Conservation (phyloP, 2,329 filamentous ascomycete species). For the Chaetoscypha palmicola region DNA sequence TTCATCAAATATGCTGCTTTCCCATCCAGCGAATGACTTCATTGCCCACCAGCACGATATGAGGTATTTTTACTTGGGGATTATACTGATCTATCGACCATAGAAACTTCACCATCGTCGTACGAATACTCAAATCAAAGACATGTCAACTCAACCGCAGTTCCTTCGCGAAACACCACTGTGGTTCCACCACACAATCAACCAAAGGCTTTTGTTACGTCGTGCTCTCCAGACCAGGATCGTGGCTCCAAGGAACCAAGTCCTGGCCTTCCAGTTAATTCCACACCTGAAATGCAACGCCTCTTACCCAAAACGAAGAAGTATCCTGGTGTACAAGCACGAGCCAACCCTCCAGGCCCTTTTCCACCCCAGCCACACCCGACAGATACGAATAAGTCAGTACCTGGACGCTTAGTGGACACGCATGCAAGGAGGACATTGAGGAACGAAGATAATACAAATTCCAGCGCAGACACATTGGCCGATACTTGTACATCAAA, state of each 20-base stretch:
- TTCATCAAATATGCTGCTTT: constrained; percentile 26
- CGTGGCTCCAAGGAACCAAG: no score
- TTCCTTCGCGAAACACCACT: not conserved
- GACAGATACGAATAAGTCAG: not conserved
- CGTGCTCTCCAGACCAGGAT: no score
- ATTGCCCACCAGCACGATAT: constrained; percentile 19
- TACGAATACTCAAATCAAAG: not conserved
- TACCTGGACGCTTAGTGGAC: not conserved
- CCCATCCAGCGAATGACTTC: constrained; percentile 19
- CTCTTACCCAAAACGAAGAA: constrained; percentile 3
- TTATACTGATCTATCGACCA: not conserved
- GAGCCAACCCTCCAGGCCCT: constrained; percentile 1
- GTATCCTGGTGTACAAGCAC: constrained; percentile 2
- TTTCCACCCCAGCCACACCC: constrained; percentile 2
- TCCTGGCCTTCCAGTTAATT: no score
- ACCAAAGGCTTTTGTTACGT: no score
- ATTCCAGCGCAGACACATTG: not conserved
- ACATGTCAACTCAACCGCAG: not conserved
- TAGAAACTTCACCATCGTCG: constrained; percentile 2
- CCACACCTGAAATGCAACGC: not conserved
- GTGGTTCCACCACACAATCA: no score
- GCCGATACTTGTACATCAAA: not conserved
- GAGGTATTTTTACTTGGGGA: not conserved
- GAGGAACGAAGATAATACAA: not conserved
- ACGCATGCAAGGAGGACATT: not conserved